Base-by-base conservation (phyloP, 306 rosid species). In the Oemleria cerasiformis region DNA sequence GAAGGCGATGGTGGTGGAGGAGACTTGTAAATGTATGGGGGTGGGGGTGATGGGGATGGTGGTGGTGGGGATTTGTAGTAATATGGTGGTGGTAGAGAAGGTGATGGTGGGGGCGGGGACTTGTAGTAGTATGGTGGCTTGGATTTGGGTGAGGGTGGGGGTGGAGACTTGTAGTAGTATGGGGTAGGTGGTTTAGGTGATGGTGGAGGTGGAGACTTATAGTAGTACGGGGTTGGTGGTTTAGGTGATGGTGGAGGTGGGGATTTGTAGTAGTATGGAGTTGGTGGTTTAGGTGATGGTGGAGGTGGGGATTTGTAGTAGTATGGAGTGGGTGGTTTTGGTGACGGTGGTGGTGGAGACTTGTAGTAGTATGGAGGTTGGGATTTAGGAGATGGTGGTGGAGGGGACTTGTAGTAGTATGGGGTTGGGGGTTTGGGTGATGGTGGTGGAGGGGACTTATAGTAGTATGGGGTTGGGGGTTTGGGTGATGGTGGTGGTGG, bases 341-440 rank as follows among this genome's bases (percentile, higher is more conserved):
- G 87, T 0, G 88, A 43, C 8, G 88, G 88, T 1, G 84, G 82
- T 0, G 87, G 92, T 0, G 92, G 92, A 0, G 96, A 86, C 34
- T 86, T 79, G 78, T 90, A 90, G 3, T 49, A 0, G 38, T 83
- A 80, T 5, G 72, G 42, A 0, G 89, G 85, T 0, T 79, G 88
- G 8, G 88, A 88, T 0, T 50, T 50, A 5, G 66, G 74, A 0
- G 77, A 63, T 13, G 82, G 82, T 0, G 82, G 82, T 0, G 82
- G 82, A 0, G 82, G 73, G 0, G 70, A 63, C 5, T 72, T 72
- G 69, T 72, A 72, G 2, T 3, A 2, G 20, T 72, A 72, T 0
- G 75, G 51, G 4, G 59, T 39, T 13, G 51, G 14, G 2, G 76
- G 72, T 0, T 78, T 67, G 0, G 64, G 44, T 0, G 81, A 12